phyloP scores from a whole-genome alignment of 176 grass and related monocot genomes.

The Phyllostachys edulis region DNA sequence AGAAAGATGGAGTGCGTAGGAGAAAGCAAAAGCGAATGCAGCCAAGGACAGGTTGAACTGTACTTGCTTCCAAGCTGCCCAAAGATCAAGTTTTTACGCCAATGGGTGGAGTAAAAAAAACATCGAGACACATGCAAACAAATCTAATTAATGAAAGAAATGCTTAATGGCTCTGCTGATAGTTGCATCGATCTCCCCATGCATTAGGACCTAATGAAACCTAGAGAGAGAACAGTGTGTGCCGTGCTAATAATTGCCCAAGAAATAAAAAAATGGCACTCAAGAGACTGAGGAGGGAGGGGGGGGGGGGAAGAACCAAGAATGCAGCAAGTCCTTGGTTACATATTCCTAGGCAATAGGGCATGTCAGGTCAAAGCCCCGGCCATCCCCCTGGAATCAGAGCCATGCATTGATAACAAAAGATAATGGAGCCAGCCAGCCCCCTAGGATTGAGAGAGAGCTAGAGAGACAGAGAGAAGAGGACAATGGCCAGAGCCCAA shows the following conservation, averaged over 20 bases:
- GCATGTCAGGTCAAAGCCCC: constrained; percentile 85
- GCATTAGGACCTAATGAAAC: background rate
- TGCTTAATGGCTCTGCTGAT: background rate
- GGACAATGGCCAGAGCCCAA: constrained; percentile 63
- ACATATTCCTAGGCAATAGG: constrained; percentile 81
- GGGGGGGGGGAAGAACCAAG: constrained; percentile 41
- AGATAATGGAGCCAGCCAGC: constrained; percentile 43
- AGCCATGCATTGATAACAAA: constrained; percentile 83
- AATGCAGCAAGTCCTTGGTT: constrained; percentile 54
- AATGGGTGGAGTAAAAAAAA: constrained; percentile 1
- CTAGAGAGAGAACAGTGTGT: background rate
- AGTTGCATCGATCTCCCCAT: background rate
- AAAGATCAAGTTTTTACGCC: background rate
- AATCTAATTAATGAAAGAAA: constrained; percentile 6
- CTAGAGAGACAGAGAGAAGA: constrained; percentile 50
- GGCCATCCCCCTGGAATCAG: constrained; percentile 75
- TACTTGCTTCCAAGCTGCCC: constrained; percentile 6
- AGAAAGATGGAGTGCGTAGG: background rate
- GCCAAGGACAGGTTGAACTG: constrained; percentile 26
- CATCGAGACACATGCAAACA: background rate
- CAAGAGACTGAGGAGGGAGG: constrained; percentile 38
- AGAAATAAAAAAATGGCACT: constrained; percentile 10
- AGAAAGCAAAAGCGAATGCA: constrained; percentile 22
- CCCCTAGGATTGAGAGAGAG: constrained; percentile 27
- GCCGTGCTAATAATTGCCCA: constrained; percentile 26